Evolutionary conservation across 306 rosid species (phyloP).

Genomic region (Citrullus colocynthis): DNA sequence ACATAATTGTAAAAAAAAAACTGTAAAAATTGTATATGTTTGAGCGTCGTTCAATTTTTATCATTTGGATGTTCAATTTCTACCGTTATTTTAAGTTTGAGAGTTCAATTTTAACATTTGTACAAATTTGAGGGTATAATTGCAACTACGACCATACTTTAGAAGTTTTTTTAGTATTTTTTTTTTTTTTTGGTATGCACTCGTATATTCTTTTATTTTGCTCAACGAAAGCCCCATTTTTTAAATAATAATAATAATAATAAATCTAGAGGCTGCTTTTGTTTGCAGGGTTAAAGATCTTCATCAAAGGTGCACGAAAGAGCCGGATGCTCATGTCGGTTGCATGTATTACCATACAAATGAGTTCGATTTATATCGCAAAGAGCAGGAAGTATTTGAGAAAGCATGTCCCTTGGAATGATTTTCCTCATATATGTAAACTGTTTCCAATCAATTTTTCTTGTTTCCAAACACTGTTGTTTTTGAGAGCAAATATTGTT

Average conservation of each 20-base stretch:
- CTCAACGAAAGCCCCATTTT: too few species aligned
- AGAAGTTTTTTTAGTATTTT: too few species aligned
- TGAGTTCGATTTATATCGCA: slow-evolving; percentile 88
- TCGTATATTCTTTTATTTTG: too few species aligned
- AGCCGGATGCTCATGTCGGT: slow-evolving; percentile 77
- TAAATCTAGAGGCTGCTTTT: slow-evolving; percentile 1
- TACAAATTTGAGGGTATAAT: too few species aligned
- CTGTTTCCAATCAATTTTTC: slow-evolving; percentile 31
- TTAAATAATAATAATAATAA: neutral
- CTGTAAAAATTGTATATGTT: too few species aligned
- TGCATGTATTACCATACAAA: slow-evolving; percentile 94
- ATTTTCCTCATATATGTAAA: slow-evolving; percentile 10
- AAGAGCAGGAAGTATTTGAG: slow-evolving; percentile 79
- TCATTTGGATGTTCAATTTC: too few species aligned
- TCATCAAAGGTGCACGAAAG: slow-evolving; percentile 78
- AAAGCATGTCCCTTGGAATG: slow-evolving; percentile 66
- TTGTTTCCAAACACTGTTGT: slow-evolving; percentile 18
- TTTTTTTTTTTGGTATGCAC: too few species aligned
- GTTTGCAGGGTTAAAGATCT: slow-evolving; percentile 78
- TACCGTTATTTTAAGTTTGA: too few species aligned
- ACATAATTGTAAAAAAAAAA: too few species aligned
- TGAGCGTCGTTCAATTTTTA: too few species aligned
- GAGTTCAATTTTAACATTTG: too few species aligned
- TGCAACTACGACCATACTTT: too few species aligned
- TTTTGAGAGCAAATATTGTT: slow-evolving; percentile 12